Conservation (phyloP, 2,329 filamentous ascomycete species). For the Drechslerella coelobrocha region DNA sequence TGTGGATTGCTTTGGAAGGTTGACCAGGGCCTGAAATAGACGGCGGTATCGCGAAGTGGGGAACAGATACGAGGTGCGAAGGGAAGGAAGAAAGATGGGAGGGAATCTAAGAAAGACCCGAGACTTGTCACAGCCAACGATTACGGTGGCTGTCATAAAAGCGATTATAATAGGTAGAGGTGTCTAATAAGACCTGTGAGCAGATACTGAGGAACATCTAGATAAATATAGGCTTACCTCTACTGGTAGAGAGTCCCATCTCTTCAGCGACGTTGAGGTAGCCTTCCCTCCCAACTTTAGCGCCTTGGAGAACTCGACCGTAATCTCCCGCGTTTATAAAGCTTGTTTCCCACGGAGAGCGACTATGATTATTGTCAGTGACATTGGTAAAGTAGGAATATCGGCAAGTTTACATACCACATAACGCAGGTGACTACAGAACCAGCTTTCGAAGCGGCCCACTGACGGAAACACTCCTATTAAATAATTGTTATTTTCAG, state of each 20-base stretch:
- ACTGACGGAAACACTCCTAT: slow-evolving; percentile 53
- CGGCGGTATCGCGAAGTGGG: no score
- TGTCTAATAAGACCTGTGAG: slow-evolving; percentile 9
- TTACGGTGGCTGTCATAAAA: neutral
- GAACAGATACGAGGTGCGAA: neutral
- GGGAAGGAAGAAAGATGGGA: neutral
- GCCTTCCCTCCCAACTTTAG: slow-evolving; percentile 27
- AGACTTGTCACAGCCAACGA: neutral
- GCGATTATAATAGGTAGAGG: slow-evolving; percentile 21
- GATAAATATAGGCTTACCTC: slow-evolving; percentile 14
- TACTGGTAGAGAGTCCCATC: slow-evolving; percentile 21
- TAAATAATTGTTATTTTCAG: neutral
- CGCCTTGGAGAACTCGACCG: slow-evolving; percentile 23
- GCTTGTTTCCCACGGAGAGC: slow-evolving; percentile 29
- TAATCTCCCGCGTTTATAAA: slow-evolving; percentile 12
- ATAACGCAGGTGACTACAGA: slow-evolving; percentile 54
- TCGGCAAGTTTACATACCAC: slow-evolving; percentile 44
- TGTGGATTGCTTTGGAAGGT: no score
- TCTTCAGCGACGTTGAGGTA: slow-evolving; percentile 41
- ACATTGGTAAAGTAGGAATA: neutral
- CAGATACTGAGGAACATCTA: neutral
- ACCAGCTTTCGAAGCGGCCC: slow-evolving; percentile 49
- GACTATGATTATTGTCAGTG: slow-evolving; percentile 10
- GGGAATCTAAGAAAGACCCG: neutral
- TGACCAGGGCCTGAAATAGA: no score